Base-by-base conservation (phyloP, 192 early-diverging fungal genomes). In the Piromyces finnis region DNA sequence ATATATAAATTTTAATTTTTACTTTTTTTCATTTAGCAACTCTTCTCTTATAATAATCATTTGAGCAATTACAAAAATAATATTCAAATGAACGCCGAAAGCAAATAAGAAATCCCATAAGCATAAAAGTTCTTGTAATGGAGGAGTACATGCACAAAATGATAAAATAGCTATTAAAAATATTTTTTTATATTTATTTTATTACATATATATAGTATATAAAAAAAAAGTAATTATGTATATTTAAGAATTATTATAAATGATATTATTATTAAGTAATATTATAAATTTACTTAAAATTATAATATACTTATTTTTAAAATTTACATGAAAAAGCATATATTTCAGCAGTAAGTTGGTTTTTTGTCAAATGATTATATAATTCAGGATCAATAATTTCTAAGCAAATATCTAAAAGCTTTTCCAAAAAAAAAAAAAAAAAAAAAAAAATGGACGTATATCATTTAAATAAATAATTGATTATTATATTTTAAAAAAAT, bases 51-150 rank as follows among this genome's bases (percentile, higher is more conserved):
- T 93, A 30, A 91, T 79, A 13, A 94, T 82, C 78, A 98, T 81
- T 82, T 95, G 95, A 59, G 93, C 91, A 78, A 97, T 91, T 59
- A 97, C 92, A 85, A 92, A 94, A 16, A 98, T 84, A 32, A 98
- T 92, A 82, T 97, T 97, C 77, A 98, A 85, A 86, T 98, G 97
- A 78, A 96, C 88, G 29, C 97, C 97, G 82, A 90, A 96, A 0
- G 94, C 92, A 79, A 98, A 87, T 80, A 95, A 85, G 81, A 96
- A 94, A 83, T 98, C 97, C 97, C 97, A 98, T 37, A 98, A 88
- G 29, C 89, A 83, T 59, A 98, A 88, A 2, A 95, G 89, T 88
- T 96, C 88, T 29, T 89, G 86, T 78, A 97, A 85, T 78, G 97
- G 97, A 1, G 93, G 95, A 0, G 92, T 93, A 82, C 93, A 95